Percentiles rank a stretch among this genome's conserved stretches.
These are phyloP conservation scores for Cladosporium velox DNA, from an alignment of 2,329 filamentous ascomycete genomes.

Conservation along the genomic window DNA sequence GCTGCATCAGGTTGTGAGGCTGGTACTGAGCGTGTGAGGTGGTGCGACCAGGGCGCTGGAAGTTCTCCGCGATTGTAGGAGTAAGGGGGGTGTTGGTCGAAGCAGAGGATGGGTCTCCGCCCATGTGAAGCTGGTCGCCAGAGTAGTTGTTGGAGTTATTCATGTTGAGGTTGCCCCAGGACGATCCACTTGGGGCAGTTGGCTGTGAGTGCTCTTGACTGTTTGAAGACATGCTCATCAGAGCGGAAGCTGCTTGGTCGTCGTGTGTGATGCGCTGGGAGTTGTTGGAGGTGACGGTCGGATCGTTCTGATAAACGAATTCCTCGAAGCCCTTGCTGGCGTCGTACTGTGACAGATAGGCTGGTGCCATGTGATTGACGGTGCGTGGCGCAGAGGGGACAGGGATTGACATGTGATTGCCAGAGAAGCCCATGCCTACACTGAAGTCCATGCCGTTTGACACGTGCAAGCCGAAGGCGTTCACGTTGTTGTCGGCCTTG, in stretches of 20 bases:
- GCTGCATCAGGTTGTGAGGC: background rate
- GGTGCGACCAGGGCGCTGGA: conserved; percentile 1
- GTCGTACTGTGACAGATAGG: conserved; percentile 17
- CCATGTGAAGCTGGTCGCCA: conserved; percentile 8
- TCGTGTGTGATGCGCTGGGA: conserved; percentile 7
- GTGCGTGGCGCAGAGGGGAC: conserved; percentile 8
- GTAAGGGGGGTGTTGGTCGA: conserved; percentile 11
- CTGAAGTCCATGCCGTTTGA: conserved; percentile 12
- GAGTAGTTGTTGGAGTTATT: background rate
- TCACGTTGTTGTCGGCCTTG: conserved; percentile 1
- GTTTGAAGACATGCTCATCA: conserved; percentile 19
- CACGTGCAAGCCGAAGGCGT: conserved; percentile 2
- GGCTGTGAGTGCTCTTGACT: conserved; percentile 12
- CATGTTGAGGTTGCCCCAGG: conserved; percentile 16
- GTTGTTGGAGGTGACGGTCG: background rate
- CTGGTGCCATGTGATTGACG: conserved; percentile 15
- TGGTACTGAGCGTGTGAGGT: conserved; percentile 9
- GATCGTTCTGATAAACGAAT: conserved; percentile 6
- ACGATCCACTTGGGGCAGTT: conserved; percentile 2
- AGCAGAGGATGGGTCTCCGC: conserved; percentile 6
- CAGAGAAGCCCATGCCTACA: background rate
- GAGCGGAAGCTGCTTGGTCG: conserved; percentile 11
- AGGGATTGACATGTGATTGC: conserved; percentile 12
- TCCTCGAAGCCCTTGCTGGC: conserved; percentile 14
- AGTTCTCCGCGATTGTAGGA: conserved; percentile 9